A percentile compares a stretch with the other conserved stretches of the same genome.
These are phyloP conservation scores for Penicillium digitatum DNA, from an alignment of 2,329 filamentous ascomycete species.

Conservation along the genomic window DNA sequence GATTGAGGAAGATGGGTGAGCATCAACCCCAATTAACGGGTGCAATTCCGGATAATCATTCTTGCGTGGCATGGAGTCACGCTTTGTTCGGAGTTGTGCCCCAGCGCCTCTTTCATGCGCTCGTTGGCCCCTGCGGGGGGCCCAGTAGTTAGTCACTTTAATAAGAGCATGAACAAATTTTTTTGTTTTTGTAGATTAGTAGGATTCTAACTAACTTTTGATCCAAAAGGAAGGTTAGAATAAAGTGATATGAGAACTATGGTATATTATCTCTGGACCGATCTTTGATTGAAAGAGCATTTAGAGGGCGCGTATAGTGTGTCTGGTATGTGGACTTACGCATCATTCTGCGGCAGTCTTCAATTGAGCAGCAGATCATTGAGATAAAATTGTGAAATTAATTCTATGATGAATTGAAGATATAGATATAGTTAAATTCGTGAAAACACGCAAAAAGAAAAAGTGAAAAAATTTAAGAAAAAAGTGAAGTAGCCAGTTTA, in stretches of 20 bases:
- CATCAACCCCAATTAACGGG: background rate
- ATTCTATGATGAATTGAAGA: background rate
- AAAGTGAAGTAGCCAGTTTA: background rate
- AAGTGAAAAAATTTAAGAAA: background rate
- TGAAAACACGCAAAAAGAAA: background rate
- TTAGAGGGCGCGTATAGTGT: too few species aligned
- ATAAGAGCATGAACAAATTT: background rate
- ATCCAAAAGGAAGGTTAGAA: background rate
- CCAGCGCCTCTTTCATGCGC: background rate
- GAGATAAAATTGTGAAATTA: background rate
- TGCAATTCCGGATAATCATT: background rate
- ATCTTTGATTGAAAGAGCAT: background rate
- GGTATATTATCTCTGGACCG: too few species aligned
- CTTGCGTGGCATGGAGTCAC: slow-evolving; percentile 2
- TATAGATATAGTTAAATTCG: background rate
- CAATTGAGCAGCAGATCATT: too few species aligned
- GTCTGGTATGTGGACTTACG: background rate
- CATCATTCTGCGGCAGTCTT: too few species aligned
- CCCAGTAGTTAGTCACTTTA: background rate
- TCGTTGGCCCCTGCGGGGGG: background rate
- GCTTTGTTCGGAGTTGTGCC: background rate
- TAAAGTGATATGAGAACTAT: background rate
- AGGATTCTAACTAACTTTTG: background rate
- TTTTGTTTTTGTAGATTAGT: background rate
- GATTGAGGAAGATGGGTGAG: background rate